These are phyloP conservation scores for Amoebophrya sp. DNA, from an alignment of 169 alveolate species.

Conservation along the genomic window DNA sequence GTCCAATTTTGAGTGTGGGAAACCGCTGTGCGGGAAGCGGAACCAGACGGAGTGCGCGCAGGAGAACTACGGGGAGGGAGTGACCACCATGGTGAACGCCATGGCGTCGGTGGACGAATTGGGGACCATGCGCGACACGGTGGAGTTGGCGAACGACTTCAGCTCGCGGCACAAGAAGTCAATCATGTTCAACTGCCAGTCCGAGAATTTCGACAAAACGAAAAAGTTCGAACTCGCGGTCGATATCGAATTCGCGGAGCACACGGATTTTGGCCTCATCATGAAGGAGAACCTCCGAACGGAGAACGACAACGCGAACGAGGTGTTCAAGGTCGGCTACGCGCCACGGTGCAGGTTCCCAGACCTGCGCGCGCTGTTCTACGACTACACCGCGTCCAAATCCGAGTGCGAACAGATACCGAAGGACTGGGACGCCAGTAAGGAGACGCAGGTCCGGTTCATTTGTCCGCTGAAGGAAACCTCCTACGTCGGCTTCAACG, in stretches of 20 bases:
- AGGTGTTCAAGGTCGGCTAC: background rate
- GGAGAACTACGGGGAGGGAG: background rate
- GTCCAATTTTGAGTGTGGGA: background rate
- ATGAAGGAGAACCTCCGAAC: background rate
- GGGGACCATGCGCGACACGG: background rate
- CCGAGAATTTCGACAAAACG: background rate
- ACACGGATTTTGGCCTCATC: background rate
- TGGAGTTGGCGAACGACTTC: background rate
- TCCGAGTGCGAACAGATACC: background rate
- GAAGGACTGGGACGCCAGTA: background rate
- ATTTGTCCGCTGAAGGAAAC: background rate
- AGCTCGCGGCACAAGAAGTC: background rate
- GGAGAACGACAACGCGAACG: background rate
- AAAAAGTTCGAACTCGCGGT: background rate
- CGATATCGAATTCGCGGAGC: background rate
- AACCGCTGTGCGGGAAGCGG: background rate
- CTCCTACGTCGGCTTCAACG: background rate
- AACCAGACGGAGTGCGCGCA: background rate
- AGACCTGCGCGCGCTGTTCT: background rate
- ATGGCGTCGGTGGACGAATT: background rate
- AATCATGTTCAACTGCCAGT: background rate
- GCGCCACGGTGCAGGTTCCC: background rate
- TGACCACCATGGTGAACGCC: background rate
- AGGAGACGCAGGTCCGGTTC: background rate
- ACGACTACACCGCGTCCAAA: background rate